Evolutionary conservation across 2,329 filamentous ascomycete genomes (phyloP), one percentile per base, ranked within the genome.

Genomic region (Penicillium occitanis): DNA sequence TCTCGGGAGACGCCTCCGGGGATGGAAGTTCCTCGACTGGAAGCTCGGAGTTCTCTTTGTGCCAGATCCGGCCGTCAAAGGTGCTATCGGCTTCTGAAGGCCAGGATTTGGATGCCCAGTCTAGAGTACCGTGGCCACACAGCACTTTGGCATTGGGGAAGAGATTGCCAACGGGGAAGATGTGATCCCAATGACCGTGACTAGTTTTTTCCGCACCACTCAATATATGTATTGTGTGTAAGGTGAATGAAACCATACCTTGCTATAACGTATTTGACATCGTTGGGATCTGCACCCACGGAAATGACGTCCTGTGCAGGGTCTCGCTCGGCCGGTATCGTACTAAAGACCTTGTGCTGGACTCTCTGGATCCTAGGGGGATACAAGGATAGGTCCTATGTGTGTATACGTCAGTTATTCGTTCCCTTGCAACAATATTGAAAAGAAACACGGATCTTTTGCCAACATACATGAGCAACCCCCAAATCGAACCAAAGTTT

Each of bases 91-190:
- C 19, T 7, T 63, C 61, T n/a, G 61, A 42, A 13, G 61, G 61
- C 61, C 61, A 63, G 3, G 48, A 42, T 57, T 55, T 48, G 2
- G 61, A 63, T 28, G 61, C n/a, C 61, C 61, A 63, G 4, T 63
- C 22, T 1, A 63, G 22, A 3, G 61, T 63, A 14, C 48, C 61
- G 7, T 25, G 22, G 14, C n/a, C 19, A 22, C 61, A 63, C 14
- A 63, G 61, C 5, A 63, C 61, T 46, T 63, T 63, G 48, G 61
- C 61, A 46, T 63, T 57, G 37, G 61, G 61, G 50, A 63, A 57
- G 17, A 42, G 30, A 3, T 46, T 42, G 35, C 33, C 14, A 11
- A 50, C 48, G 14, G 61, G 61, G 7, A 63, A 63, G 5, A 63
- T 63, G n/a, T 63, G 61, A 57, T 63, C 61, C 61, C 61, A 63